A percentile compares a stretch with the other conserved stretches of the same genome.
phyloP scores from a whole-genome alignment of 163 green algal genomes.

The Volvox carteri region DNA sequence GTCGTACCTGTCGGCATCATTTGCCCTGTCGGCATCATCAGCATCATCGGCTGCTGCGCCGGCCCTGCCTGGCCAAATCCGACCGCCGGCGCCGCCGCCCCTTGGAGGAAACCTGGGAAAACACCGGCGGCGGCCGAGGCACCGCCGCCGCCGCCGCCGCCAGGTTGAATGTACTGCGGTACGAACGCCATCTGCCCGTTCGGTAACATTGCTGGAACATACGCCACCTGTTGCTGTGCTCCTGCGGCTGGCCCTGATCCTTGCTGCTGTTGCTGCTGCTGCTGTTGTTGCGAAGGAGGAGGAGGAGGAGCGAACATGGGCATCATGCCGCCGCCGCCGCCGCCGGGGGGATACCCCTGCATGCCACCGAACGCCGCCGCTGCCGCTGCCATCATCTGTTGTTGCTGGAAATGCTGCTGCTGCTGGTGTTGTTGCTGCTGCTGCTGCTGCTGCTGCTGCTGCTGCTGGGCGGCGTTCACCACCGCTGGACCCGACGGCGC shows the following conservation, averaged over 20 bases:
- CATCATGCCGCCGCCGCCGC: background rate
- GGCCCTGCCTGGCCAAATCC: background rate
- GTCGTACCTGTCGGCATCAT: background rate
- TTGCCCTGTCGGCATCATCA: background rate
- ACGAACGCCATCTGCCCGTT: constrained; percentile 66
- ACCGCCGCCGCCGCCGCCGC: too few species aligned
- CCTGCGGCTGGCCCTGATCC: background rate
- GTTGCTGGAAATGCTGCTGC: constrained; percentile 11
- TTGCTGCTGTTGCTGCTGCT: background rate
- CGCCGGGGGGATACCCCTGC: too few species aligned
- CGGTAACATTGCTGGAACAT: constrained; percentile 54
- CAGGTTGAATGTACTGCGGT: constrained; percentile 31
- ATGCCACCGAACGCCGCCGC: background rate
- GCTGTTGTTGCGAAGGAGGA: background rate
- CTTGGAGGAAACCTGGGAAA: constrained; percentile 10
- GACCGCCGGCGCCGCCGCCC: background rate
- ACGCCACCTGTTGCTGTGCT: constrained; percentile 54
- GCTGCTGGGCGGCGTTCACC: background rate
- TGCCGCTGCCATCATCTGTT: constrained; percentile 3
- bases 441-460: constrained; percentile 33
- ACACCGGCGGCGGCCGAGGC: background rate
- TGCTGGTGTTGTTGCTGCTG: background rate
- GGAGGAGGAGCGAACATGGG: background rate
- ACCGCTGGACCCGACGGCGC: background rate
- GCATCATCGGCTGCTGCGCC: background rate